Evolutionary conservation across 2,329 filamentous ascomycete genomes (phyloP).

Genomic region (Zymoseptoria crescenta): DNA sequence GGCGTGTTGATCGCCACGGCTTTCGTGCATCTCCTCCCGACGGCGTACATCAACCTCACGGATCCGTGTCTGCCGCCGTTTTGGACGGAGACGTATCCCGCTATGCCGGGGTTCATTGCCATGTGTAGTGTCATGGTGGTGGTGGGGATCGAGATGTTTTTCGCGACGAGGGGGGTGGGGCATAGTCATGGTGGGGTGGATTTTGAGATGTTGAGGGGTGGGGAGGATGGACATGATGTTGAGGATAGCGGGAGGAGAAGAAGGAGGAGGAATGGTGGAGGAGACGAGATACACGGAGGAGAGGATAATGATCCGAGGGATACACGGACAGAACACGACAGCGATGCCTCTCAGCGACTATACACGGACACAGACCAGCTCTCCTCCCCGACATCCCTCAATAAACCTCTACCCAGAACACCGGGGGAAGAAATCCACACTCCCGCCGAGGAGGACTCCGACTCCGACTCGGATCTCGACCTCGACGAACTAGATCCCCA

Average conservation of each 20-base stretch:
- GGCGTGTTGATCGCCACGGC: conserved; percentile 51
- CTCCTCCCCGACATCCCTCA: conserved; percentile 8
- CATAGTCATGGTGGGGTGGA: conserved; percentile 48
- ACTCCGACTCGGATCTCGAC: conserved; percentile 28
- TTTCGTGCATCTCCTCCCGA: conserved; percentile 55
- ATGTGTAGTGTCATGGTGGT: conserved; percentile 78
- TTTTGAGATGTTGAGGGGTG: conserved; percentile 23
- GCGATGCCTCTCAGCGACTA: not conserved
- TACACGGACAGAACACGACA: not conserved
- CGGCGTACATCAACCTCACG: conserved; percentile 53
- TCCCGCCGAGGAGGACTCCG: conserved; percentile 23
- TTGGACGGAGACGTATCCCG: conserved; percentile 71
- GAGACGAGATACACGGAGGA: not conserved
- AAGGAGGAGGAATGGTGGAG: not conserved
- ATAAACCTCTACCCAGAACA: conserved; percentile 27
- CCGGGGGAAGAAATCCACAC: conserved; percentile 8
- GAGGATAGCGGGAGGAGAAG: not conserved
- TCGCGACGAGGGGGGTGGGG: conserved; percentile 61
- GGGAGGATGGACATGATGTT: conserved; percentile 3
- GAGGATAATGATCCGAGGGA: not conserved
- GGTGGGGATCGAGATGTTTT: conserved; percentile 79
- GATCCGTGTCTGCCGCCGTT: conserved; percentile 64
- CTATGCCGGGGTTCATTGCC: conserved; percentile 71
- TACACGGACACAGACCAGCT: not conserved
- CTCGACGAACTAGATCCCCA: conserved; percentile 19